Conservation (phyloP, 1,284 basidiomycete species). For the Leccinum discolor region DNA sequence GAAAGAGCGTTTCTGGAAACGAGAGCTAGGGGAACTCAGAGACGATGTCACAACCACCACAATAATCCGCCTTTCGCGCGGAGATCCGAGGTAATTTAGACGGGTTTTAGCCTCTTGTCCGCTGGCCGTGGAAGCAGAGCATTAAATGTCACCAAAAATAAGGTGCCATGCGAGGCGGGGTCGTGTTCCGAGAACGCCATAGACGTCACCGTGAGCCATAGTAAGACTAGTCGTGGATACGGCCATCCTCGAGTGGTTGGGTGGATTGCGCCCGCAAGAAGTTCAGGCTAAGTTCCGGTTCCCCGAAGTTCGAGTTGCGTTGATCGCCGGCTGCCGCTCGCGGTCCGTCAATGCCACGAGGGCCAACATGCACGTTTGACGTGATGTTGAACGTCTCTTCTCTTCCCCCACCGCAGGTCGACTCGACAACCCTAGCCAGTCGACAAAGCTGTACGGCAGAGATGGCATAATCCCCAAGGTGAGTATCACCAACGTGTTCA, state of each 20-base stretch:
- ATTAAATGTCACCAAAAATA: conserved; percentile 6
- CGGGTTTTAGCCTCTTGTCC: neutral
- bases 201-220: conserved; percentile 11
- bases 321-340: conserved; percentile 17
- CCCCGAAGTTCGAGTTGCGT: neutral
- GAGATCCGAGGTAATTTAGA: conserved; percentile 1
- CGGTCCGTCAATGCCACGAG: conserved; percentile 9
- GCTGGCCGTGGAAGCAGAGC: neutral
- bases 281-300: neutral
- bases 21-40: neutral
- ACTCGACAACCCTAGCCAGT: conserved; percentile 6
- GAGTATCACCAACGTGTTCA: neutral
- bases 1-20: conserved; percentile 4
- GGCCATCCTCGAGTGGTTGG: conserved; percentile 17
- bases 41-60: conserved; percentile 1
- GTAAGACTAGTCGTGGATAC: neutral
- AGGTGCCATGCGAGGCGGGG: conserved; percentile 4
- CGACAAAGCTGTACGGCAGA: neutral
- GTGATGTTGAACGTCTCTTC: conserved; percentile 3
- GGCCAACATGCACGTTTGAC: conserved; percentile 13
- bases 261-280: neutral
- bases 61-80: neutral
- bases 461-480: neutral
- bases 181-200: conserved; percentile 12
- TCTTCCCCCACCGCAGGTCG: conserved; percentile 10